phyloP scores from a whole-genome alignment of 2,329 filamentous ascomycete genomes.

The Ceratocystis cacaofunesta region DNA sequence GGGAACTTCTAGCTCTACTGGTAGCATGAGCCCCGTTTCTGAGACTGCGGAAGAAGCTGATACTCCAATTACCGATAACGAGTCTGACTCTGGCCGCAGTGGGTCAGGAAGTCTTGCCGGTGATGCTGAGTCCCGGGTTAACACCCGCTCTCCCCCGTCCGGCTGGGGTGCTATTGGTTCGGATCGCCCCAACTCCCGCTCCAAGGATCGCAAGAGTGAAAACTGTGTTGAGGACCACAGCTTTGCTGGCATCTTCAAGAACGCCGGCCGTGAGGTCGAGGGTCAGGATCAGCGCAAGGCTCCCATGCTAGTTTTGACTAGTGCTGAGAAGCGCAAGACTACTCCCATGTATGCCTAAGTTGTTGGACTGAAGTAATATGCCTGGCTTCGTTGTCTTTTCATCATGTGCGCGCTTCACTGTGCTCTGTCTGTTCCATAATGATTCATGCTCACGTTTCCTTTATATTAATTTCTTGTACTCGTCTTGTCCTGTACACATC shows the following conservation, averaged over 20 bases:
- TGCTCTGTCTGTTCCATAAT: conserved; percentile 11
- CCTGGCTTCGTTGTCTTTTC: conserved; percentile 1
- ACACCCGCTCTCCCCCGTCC: conserved; percentile 55
- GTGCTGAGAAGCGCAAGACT: conserved; percentile 73
- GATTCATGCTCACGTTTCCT: conserved; percentile 17
- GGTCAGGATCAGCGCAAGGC: conserved; percentile 58
- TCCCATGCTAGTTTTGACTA: conserved; percentile 74
- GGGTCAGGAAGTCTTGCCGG: conserved; percentile 69
- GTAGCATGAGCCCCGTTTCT: conserved; percentile 78
- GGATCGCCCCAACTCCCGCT: conserved; percentile 57
- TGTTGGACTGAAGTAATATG: not conserved
- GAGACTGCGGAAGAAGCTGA: conserved; percentile 57
- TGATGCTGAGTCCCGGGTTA: conserved; percentile 53
- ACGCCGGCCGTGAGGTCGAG: conserved; percentile 37
- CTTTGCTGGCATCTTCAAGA: conserved; percentile 53
- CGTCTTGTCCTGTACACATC: conserved; percentile 11
- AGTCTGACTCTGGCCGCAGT: conserved; percentile 56
- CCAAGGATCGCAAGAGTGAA: conserved; percentile 40
- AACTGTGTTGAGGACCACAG: conserved; percentile 37
- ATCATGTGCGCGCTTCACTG: conserved; percentile 3
- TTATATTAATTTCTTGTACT: conserved; percentile 15
- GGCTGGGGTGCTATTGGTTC: conserved; percentile 70
- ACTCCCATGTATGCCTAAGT: conserved; percentile 17
- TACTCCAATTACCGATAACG: conserved; percentile 56
- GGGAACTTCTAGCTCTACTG: conserved; percentile 53